These are phyloP conservation scores for Jatropha multifida DNA, from an alignment of 441 rosid species.

Conservation along the genomic window DNA sequence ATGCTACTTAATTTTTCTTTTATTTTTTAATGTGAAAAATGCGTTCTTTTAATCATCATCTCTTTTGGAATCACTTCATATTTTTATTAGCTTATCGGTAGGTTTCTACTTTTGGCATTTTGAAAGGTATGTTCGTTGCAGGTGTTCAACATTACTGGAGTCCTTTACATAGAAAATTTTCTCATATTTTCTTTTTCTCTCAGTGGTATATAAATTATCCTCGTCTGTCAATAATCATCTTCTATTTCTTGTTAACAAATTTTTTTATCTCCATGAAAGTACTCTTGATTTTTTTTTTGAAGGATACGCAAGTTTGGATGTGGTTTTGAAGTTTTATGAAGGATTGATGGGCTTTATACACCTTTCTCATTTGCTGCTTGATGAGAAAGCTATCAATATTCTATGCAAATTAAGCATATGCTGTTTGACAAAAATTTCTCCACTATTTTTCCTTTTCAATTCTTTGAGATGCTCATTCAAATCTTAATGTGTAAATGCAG, in stretches of 20 bases:
- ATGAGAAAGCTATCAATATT: not conserved
- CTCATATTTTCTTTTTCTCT: not conserved
- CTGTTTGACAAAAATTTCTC: not conserved
- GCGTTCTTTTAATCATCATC: not conserved
- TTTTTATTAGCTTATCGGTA: not conserved
- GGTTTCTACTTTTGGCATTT: slow-evolving; percentile 2
- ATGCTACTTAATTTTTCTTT: not conserved
- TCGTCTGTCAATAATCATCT: not conserved
- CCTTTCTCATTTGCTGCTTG: not conserved
- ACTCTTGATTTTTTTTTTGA: not conserved
- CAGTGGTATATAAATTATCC: not conserved
- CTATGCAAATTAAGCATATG: not conserved
- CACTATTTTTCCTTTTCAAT: not conserved
- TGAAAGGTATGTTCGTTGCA: not conserved
- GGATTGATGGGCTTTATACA: not conserved
- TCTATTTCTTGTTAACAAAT: not conserved
- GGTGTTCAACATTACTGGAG: not conserved
- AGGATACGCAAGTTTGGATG: not conserved
- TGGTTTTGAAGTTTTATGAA: not conserved
- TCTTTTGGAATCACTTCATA: not conserved
- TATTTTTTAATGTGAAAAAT: not conserved
- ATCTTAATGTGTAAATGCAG: not conserved
- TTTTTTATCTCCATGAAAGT: not conserved
- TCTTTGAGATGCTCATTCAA: not conserved
- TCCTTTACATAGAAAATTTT: not conserved